Base-by-base conservation (phyloP, 495 filamentous ascomycete species). In the Halenospora varia region DNA sequence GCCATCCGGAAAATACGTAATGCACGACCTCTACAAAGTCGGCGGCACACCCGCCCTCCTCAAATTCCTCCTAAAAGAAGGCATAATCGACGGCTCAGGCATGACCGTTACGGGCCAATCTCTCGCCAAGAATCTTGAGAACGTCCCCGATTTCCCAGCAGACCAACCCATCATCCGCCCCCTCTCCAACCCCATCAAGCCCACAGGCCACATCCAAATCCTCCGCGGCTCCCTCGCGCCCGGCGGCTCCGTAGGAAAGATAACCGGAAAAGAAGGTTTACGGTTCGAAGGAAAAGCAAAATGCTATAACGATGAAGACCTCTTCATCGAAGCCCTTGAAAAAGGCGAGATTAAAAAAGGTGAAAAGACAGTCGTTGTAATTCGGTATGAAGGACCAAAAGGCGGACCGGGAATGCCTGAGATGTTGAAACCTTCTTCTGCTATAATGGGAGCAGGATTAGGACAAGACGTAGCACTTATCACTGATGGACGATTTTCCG, bases 231-330 rank as follows among this genome's bases (percentile, higher is more conserved):
- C 86, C 4, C 81, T 98, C 24, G 90, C 94, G 1, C 94, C 94
- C 1, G 94, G 88, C 57, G 94, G 94, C 51, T 88, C 83, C 61
- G 94, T 98, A 13, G 94, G 93, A 59, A 98, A 98, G 78, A 98
- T 98, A 72, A 98, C 94, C 9, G 94, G 94, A 58, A 98, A 98
- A 74, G 94, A 98, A 71, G 94, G 94, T 19, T 80, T 87, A n/a
- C 71, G 76, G 9, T 98, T 98, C 75, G 87, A 79, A 17, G 94
- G 94, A 54, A 92, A 84, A 63, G 94, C 94, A 29, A 87, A 85
- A 59, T 89, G 89, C 64, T 98, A 90, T 74, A 87, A 98, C 70
- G 79, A 79, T 59, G 90, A 95, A 71, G 88, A 93, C 56, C 82
- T 80, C 69, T 91, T 95, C 73, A 84, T 93, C 61, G 74, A 71